Evolutionary conservation across 2,329 filamentous ascomycete genomes (phyloP).

Genomic region (Xylariaceae sp.): DNA sequence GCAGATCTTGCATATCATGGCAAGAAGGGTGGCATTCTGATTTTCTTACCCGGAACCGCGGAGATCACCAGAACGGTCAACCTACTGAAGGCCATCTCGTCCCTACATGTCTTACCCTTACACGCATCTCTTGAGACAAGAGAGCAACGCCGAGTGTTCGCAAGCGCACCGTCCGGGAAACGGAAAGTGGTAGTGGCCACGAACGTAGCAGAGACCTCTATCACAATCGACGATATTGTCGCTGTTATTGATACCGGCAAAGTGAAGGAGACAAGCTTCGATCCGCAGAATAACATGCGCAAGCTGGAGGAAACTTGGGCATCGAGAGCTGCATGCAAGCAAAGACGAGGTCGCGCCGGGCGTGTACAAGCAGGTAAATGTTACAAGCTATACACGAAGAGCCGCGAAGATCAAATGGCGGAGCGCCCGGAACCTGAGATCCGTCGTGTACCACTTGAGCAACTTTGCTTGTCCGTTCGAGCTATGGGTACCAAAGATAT

Average conservation of each 20-base stretch:
- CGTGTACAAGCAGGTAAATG: conserved; percentile 87
- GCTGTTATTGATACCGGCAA: conserved; percentile 93
- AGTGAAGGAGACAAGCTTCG: conserved; percentile 95
- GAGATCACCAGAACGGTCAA: conserved; percentile 84
- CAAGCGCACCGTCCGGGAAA: conserved; percentile 68
- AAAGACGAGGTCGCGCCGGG: conserved; percentile 87
- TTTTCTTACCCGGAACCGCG: conserved; percentile 87
- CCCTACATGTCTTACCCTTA: conserved; percentile 75
- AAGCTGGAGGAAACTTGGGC: conserved; percentile 94
- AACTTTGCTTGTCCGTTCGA: conserved; percentile 88
- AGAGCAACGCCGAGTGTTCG: conserved; percentile 86
- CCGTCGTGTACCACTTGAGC: conserved; percentile 84
- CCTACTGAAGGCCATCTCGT: conserved; percentile 57
- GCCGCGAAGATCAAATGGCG: conserved; percentile 80
- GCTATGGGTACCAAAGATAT: conserved; percentile 91
- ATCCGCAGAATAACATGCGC: conserved; percentile 88
- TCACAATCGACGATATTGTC: conserved; percentile 96
- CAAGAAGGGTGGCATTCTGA: conserved; percentile 82
- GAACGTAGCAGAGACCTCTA: conserved; percentile 96
- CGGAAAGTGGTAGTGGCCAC: conserved; percentile 92
- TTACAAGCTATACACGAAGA: conserved; percentile 91
- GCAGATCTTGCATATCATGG: conserved; percentile 60
- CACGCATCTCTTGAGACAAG: conserved; percentile 87
- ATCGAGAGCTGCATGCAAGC: conserved; percentile 88
- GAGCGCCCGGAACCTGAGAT: conserved; percentile 92